phyloP scores from a whole-genome alignment of 1,284 basidiomycete species.

The Anthracocystis walkeri region DNA sequence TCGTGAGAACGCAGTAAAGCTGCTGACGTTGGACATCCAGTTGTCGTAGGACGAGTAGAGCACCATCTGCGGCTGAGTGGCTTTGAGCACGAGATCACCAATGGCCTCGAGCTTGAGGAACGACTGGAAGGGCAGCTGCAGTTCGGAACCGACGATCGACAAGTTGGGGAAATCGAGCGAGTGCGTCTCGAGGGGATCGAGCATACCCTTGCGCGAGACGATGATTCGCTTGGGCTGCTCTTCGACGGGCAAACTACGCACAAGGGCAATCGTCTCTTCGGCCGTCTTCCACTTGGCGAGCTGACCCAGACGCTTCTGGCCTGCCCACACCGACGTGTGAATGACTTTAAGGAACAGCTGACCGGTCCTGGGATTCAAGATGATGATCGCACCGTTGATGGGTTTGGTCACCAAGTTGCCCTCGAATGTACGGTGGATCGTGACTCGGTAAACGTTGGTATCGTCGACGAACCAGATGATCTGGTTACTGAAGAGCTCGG shows the following conservation, averaged over 20 bases:
- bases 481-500: conserved; percentile 98
- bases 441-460: conserved; percentile 99
- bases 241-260: conserved; percentile 96
- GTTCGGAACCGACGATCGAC: conserved; percentile 98
- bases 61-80: conserved; percentile 99
- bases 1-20: conserved; percentile 98
- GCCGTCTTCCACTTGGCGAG: conserved; percentile 99
- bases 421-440: conserved; percentile 99
- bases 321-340: conserved; percentile 99
- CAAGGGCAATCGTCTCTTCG: conserved; percentile 97
- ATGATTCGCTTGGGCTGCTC: conserved; percentile 99
- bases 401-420: conserved; percentile 99
- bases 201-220: conserved; percentile 99
- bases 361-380: conserved; percentile 98
- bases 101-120: conserved; percentile 99
- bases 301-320: conserved; percentile 99
- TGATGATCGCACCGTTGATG: conserved; percentile 99
- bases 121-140: conserved; percentile 98
- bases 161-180: conserved; percentile 99
- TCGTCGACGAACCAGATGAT: conserved; percentile 99
- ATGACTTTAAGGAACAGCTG: conserved; percentile 99
- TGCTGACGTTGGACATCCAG: conserved; percentile 98
- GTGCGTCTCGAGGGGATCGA: conserved; percentile 89
- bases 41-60: conserved; percentile 98
- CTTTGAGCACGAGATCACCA: conserved; percentile 94